A percentile compares a stretch with the other conserved stretches of the same genome.
Conservation (phyloP, 176 grass and related monocot genomes). For the Triticum timopheevii region DNA sequence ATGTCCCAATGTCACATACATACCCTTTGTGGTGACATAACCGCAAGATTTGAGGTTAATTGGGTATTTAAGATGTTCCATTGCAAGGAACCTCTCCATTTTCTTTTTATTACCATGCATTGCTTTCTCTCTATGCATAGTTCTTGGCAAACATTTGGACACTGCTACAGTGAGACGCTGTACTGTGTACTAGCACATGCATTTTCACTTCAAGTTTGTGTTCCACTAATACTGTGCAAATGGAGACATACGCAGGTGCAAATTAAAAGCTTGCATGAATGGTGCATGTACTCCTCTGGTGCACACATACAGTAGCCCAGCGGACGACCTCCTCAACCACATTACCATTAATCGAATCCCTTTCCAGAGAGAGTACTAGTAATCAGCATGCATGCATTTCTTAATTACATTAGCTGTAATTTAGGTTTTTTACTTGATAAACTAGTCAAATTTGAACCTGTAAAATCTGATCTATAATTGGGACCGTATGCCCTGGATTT, state of each 20-base stretch:
- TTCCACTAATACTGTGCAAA: constrained; percentile 38
- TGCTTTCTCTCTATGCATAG: constrained; percentile 1
- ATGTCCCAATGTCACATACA: constrained; percentile 13
- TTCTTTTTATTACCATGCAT: background rate
- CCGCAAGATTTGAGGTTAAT: constrained; percentile 19
- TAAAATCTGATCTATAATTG: background rate
- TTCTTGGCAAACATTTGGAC: constrained; percentile 5
- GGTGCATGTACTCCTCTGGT: constrained; percentile 13
- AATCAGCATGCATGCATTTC: background rate
- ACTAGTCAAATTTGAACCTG: background rate
- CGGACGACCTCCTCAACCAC: background rate
- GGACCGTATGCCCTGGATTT: background rate
- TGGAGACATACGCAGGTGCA: constrained; percentile 21
- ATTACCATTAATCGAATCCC: background rate
- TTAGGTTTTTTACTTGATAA: background rate
- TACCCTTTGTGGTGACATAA: background rate
- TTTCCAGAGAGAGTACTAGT: background rate
- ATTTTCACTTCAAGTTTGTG: constrained; percentile 29
- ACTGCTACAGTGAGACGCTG: background rate
- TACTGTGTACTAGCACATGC: background rate
- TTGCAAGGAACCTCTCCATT: background rate
- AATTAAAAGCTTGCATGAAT: constrained; percentile 48
- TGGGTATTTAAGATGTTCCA: constrained; percentile 12
- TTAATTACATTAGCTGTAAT: background rate
- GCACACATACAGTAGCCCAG: background rate